These are phyloP conservation scores for Bacidia rubella DNA, from an alignment of 495 filamentous ascomycete species.

Conservation along the genomic window DNA sequence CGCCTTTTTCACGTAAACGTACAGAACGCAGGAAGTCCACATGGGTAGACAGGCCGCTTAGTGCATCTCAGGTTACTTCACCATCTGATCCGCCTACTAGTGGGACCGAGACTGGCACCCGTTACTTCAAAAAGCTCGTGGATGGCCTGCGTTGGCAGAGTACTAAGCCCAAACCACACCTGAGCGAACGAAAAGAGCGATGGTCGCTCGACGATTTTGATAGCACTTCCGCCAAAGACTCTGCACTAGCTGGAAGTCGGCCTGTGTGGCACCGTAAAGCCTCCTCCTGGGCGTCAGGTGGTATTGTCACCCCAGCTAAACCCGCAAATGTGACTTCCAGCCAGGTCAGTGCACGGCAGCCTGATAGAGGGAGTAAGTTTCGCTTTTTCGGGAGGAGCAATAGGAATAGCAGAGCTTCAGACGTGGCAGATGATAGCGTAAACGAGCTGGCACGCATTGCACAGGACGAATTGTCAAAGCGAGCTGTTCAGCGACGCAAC, in stretches of 20 bases:
- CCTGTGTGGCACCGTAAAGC: conserved; percentile 36
- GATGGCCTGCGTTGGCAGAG: conserved; percentile 36
- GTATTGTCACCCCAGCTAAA: conserved; percentile 59
- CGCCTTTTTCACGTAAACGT: neutral
- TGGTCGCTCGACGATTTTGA: conserved; percentile 33
- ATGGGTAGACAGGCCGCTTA: neutral
- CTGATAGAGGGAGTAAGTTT: conserved; percentile 39
- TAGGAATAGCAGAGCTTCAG: conserved; percentile 47
- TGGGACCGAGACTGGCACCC: neutral
- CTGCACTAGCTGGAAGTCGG: neutral
- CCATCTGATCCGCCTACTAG: neutral
- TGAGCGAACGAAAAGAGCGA: conserved; percentile 25
- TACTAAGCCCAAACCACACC: conserved; percentile 16
- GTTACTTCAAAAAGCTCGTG: conserved; percentile 41
- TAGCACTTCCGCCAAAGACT: conserved; percentile 15
- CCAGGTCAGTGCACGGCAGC: conserved; percentile 51
- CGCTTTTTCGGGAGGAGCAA: conserved; percentile 43
- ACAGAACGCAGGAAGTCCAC: neutral
- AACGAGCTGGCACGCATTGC: conserved; percentile 35
- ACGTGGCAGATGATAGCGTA: conserved; percentile 47
- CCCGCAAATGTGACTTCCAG: conserved; percentile 62
- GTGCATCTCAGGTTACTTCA: neutral
- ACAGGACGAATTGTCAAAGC: conserved; percentile 56
- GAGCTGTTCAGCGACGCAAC: conserved; percentile 59
- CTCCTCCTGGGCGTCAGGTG: conserved; percentile 58